phyloP scores from a whole-genome alignment of 2,329 filamentous ascomycete species.

The Cryphonectria carpinicola region DNA sequence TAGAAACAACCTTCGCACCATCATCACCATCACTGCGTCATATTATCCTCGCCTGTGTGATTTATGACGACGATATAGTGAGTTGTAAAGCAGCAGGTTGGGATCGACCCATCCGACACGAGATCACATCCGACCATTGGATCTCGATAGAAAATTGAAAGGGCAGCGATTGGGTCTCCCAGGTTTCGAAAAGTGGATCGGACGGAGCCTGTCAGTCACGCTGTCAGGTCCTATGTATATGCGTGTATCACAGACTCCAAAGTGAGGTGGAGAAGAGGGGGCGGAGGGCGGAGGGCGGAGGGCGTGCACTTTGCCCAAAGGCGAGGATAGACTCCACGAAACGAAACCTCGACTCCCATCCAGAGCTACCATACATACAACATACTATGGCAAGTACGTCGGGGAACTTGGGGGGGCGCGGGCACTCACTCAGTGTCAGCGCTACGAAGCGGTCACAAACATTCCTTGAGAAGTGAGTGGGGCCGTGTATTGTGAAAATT shows the following conservation, averaged over 20 bases:
- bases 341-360: not conserved
- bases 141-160: conserved; percentile 29
- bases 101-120: conserved; percentile 26
- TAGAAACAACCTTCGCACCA: not conserved
- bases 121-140: conserved; percentile 20
- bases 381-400: not conserved
- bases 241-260: not conserved
- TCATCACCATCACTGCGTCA: not conserved
- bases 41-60: not conserved
- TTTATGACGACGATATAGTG: not conserved
- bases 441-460: conserved; percentile 21
- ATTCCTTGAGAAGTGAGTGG: conserved; percentile 6
- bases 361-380: not conserved
- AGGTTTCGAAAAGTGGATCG: conserved; percentile 7
- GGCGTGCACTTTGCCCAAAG: not conserved
- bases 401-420: not conserved
- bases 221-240: not conserved
- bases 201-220: not conserved
- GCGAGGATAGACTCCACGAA: not conserved
- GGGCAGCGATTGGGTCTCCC: conserved; percentile 6
- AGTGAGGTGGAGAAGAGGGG: too few relatives aligned
- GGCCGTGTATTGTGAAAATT: conserved; percentile 3
- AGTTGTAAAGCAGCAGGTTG: conserved; percentile 18
- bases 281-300: too few relatives aligned
- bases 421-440: conserved; percentile 14